Evolutionary conservation across 2,329 filamentous ascomycete genomes (phyloP).

Genomic region (Penicillium verrucosum): DNA sequence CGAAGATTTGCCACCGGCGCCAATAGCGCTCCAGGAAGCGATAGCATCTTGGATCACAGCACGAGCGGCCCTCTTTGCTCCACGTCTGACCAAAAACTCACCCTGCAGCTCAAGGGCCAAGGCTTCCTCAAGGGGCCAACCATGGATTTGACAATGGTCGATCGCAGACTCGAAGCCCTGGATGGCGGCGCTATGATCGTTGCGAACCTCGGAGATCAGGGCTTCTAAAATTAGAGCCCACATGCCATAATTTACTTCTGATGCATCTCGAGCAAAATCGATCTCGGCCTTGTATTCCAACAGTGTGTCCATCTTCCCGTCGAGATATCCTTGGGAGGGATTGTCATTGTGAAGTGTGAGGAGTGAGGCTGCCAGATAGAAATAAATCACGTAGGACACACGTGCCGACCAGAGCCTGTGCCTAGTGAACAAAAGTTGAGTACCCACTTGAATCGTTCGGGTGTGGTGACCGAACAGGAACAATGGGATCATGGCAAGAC

Average conservation of each 20-base stretch:
- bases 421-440: conserved; percentile 40
- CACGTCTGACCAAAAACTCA: conserved; percentile 56
- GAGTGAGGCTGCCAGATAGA: conserved; percentile 46
- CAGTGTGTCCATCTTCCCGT: conserved; percentile 49
- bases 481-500: conserved; percentile 47
- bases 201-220: conserved; percentile 51
- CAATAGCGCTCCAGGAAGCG: conserved; percentile 57
- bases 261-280: conserved; percentile 51
- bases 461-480: conserved; percentile 47
- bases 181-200: conserved; percentile 47
- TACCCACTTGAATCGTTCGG: conserved; percentile 44
- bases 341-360: conserved; percentile 45
- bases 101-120: conserved; percentile 59
- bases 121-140: conserved; percentile 58
- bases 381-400: conserved; percentile 42
- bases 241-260: conserved; percentile 58
- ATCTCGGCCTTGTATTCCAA: conserved; percentile 51
- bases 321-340: conserved; percentile 43
- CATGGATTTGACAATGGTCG: conserved; percentile 58
- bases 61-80: conserved; percentile 57
- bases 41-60: conserved; percentile 58
- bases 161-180: conserved; percentile 54
- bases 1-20: conserved; percentile 57
- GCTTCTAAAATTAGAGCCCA: conserved; percentile 58
- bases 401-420: conserved; percentile 48